Evolutionary conservation across 148 eudicot genomes (phyloP).

Genomic region (Silene latifolia): DNA sequence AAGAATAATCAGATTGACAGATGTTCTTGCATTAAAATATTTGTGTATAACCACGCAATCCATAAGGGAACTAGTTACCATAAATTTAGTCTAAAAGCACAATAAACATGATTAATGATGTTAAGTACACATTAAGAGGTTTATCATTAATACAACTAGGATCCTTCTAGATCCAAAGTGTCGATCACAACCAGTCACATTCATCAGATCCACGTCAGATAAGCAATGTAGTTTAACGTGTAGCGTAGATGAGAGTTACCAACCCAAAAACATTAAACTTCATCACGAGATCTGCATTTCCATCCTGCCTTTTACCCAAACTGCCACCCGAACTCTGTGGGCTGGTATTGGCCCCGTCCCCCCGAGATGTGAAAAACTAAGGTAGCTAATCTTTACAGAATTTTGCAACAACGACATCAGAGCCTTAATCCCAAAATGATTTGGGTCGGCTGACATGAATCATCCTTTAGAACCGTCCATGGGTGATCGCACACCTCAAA

Average conservation of each 20-base stretch:
- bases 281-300: background rate
- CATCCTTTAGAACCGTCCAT: no score
- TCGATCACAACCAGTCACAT: background rate
- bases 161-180: background rate
- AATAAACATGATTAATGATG: background rate
- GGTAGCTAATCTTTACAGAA: conserved; percentile 2
- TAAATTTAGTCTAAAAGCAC: background rate
- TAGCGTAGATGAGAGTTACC: background rate
- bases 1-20: background rate
- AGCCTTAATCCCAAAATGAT: no score
- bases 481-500: no score
- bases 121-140: background rate
- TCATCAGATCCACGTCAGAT: background rate
- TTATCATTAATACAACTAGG: background rate
- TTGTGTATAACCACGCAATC: conserved; percentile 3
- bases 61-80: background rate
- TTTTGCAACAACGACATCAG: no score
- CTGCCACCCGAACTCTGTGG: background rate
- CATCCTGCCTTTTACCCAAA: background rate
- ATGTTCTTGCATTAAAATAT: background rate
- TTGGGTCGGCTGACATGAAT: no score
- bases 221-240: background rate
- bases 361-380: background rate
- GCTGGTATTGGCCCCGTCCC: background rate
- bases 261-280: background rate